These are phyloP conservation scores for Psophocarpus tetragonolobus DNA, from an alignment of 306 rosid genomes.

Conservation along the genomic window DNA sequence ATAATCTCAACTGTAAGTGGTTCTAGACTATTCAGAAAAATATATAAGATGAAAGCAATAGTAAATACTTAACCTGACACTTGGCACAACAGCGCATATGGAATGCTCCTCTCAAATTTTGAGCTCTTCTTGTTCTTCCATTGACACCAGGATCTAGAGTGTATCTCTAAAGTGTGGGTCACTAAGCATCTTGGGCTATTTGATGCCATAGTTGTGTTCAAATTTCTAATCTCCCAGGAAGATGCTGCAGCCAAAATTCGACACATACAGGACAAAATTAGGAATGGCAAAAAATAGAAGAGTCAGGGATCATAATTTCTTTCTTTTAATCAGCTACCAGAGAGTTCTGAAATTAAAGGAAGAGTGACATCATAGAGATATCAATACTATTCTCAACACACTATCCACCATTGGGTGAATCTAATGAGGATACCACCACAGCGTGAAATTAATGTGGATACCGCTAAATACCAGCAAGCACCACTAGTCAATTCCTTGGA, in stretches of 20 bases:
- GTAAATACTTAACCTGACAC: constrained; percentile 73
- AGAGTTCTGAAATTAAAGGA: constrained; percentile 22
- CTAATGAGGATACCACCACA: neutral
- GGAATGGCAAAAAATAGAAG: constrained; percentile 9
- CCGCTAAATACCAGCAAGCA: constrained; percentile 5
- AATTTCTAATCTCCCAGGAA: constrained; percentile 81
- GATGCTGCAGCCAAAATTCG: constrained; percentile 64
- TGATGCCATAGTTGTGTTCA: constrained; percentile 62
- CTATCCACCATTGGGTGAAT: neutral
- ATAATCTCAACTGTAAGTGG: constrained; percentile 22
- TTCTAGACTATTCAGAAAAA: constrained; percentile 18
- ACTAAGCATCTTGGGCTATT: constrained; percentile 71
- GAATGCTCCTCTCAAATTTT: constrained; percentile 84
- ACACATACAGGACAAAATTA: constrained; percentile 22
- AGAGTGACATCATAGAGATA: neutral
- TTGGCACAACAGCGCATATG: constrained; percentile 81
- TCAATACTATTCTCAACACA: neutral
- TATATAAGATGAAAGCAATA: constrained; percentile 3
- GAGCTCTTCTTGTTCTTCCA: constrained; percentile 73
- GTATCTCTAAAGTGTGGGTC: constrained; percentile 88
- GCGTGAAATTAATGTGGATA: neutral
- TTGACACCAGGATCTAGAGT: constrained; percentile 63
- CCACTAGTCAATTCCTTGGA: constrained; percentile 12
- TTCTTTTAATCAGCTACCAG: constrained; percentile 2
- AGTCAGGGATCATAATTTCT: constrained; percentile 9